Evolutionary conservation across 1,284 basidiomycete species (phyloP).

Genomic region (Trichosporon faecale): DNA sequence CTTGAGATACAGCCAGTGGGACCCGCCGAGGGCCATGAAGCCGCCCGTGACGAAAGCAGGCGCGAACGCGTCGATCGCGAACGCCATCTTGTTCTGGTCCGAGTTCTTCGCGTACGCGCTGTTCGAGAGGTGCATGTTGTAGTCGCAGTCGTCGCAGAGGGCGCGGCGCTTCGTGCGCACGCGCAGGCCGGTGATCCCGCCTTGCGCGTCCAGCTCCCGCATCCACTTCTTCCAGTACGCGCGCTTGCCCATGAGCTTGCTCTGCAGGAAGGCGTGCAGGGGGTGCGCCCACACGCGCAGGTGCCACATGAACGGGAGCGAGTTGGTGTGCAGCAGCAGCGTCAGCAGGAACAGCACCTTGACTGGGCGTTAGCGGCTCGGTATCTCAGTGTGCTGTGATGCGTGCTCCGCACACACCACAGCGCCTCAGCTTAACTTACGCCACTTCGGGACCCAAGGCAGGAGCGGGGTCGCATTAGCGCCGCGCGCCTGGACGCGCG

Average conservation of each 20-base stretch:
- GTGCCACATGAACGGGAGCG: slow-evolving; percentile 51
- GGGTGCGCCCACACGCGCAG: slow-evolving; percentile 42
- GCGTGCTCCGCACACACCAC: background rate
- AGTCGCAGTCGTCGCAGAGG: slow-evolving; percentile 51
- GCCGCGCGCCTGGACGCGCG: slow-evolving; percentile 17
- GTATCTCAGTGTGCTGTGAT: too few relatives aligned
- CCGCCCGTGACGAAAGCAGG: slow-evolving; percentile 64
- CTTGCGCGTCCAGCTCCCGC: slow-evolving; percentile 24
- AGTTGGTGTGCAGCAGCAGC: slow-evolving; percentile 43
- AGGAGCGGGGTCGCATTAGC: slow-evolving; percentile 33
- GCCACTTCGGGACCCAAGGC: slow-evolving; percentile 44
- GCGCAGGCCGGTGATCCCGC: slow-evolving; percentile 33
- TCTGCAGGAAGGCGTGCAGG: slow-evolving; percentile 34
- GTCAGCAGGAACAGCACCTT: slow-evolving; percentile 46
- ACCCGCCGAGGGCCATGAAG: slow-evolving; percentile 68
- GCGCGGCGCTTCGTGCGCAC: slow-evolving; percentile 35
- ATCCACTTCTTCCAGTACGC: slow-evolving; percentile 37
- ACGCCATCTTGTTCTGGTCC: slow-evolving; percentile 58
- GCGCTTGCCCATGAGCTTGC: slow-evolving; percentile 30
- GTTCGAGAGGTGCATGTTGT: slow-evolving; percentile 51
- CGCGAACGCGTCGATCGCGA: slow-evolving; percentile 59
- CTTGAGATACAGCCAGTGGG: slow-evolving; percentile 69
- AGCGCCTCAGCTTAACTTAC: slow-evolving; percentile 26
- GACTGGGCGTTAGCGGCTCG: slow-evolving; percentile 35
- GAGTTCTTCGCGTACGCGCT: slow-evolving; percentile 54